A percentile compares a stretch with the other conserved stretches of the same genome.
These are phyloP conservation scores for Eragrostis tef DNA, from an alignment of 202 grass and related monocot genomes.

Conservation along the genomic window DNA sequence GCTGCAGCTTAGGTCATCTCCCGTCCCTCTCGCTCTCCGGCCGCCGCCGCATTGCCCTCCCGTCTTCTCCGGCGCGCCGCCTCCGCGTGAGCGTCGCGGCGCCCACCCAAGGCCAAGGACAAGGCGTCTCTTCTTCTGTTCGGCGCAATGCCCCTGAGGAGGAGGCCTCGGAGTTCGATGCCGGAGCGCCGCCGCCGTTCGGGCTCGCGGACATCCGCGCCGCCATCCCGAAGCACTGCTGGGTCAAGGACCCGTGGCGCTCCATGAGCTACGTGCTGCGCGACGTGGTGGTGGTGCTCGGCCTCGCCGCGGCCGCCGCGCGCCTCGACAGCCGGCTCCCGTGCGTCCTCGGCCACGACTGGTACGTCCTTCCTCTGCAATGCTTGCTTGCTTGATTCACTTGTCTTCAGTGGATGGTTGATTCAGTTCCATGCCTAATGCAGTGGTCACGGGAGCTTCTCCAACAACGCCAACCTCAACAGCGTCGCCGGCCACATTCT, in stretches of 20 bases:
- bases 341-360: constrained; percentile 99
- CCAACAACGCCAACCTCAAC: constrained; percentile 77
- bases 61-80: constrained; percentile 43
- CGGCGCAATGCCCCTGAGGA: neutral
- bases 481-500: constrained; percentile 93
- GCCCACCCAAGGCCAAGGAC: constrained; percentile 8
- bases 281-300: constrained; percentile 76
- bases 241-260: constrained; percentile 86
- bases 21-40: neutral
- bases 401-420: no score
- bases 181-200: constrained; percentile 77
- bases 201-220: constrained; percentile 86
- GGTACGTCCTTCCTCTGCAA: no score
- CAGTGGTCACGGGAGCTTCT: constrained; percentile 98
- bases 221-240: constrained; percentile 96
- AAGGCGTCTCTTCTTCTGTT: neutral
- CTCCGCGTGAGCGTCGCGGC: constrained; percentile 51
- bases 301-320: constrained; percentile 79
- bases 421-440: no score
- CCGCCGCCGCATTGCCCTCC: constrained; percentile 35
- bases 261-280: constrained; percentile 91
- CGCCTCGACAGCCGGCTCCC: constrained; percentile 73
- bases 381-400: no score
- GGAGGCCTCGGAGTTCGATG: constrained; percentile 68
- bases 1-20: neutral